These are phyloP conservation scores for Zostera marina DNA, from an alignment of 116 monocot genomes.

Conservation along the genomic window DNA sequence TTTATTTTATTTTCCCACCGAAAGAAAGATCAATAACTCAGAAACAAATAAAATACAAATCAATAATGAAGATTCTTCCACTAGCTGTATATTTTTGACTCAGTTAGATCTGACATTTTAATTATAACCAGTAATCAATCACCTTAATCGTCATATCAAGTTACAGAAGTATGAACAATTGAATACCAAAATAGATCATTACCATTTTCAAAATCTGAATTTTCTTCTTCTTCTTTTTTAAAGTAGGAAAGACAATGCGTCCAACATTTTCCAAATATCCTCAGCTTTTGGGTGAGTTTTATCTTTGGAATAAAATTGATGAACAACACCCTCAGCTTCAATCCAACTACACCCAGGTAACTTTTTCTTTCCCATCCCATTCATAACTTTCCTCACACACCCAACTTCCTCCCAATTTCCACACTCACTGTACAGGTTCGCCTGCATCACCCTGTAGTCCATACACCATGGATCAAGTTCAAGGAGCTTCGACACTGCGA, in stretches of 20 bases:
- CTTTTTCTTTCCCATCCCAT: constrained; percentile 40
- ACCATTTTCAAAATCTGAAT: too few species aligned
- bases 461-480: constrained; percentile 51
- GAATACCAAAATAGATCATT: too few species aligned
- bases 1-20: too few species aligned
- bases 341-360: constrained; percentile 89
- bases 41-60: too few species aligned
- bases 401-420: constrained; percentile 81
- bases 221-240: constrained; percentile 1
- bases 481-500: constrained; percentile 41
- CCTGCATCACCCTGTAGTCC: constrained; percentile 61
- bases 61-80: too few species aligned
- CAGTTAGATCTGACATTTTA: too few species aligned
- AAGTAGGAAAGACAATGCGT: constrained; percentile 1
- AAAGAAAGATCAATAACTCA: too few species aligned
- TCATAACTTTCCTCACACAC: constrained; percentile 55
- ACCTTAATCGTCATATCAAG: too few species aligned
- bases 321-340: constrained; percentile 21
- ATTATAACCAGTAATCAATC: too few species aligned
- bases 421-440: constrained; percentile 65
- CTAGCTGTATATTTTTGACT: too few species aligned
- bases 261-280: constrained; percentile 11
- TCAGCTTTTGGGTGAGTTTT: constrained; percentile 2
- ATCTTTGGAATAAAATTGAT: constrained; percentile 16
- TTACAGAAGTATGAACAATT: too few species aligned